A percentile compares a stretch with the other conserved stretches of the same genome.
phyloP scores from a whole-genome alignment of 768 basidiomycete species.

The Russula abietina region DNA sequence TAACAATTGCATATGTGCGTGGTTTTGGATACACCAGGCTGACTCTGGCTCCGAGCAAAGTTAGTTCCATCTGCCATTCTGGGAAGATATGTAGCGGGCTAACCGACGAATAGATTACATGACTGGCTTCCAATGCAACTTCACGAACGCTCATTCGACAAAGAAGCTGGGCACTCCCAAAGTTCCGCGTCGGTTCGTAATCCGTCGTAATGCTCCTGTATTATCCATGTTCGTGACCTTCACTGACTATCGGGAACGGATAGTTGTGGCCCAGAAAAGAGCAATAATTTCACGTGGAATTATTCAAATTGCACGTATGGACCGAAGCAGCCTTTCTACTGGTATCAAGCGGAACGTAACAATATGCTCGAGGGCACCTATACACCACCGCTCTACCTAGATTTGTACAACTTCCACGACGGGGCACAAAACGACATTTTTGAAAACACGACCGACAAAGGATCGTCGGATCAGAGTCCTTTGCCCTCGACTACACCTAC shows the following conservation, averaged over 20 bases:
- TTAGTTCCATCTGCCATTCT: slow-evolving; percentile 21
- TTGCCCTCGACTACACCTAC: neutral
- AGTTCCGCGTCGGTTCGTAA: slow-evolving; percentile 31
- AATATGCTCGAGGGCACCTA: slow-evolving; percentile 35
- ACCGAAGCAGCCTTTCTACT: slow-evolving; percentile 37
- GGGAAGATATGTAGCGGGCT: neutral
- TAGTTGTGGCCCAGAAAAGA: slow-evolving; percentile 34
- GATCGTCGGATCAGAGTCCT: neutral
- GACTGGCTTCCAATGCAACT: slow-evolving; percentile 39
- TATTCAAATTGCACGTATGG: slow-evolving; percentile 38
- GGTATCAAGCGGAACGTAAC: slow-evolving; percentile 36
- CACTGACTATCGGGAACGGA: neutral
- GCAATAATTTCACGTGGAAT: slow-evolving; percentile 21
- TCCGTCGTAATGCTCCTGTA: neutral
- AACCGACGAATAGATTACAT: slow-evolving; percentile 32
- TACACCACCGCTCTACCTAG: slow-evolving; percentile 34
- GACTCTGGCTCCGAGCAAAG: slow-evolving; percentile 36
- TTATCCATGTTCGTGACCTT: too few species aligned
- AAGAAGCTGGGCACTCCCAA: slow-evolving; percentile 32
- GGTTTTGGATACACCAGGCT: slow-evolving; percentile 37
- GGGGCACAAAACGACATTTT: slow-evolving; percentile 44
- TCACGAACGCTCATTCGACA: slow-evolving; percentile 31
- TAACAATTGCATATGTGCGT: slow-evolving; percentile 42
- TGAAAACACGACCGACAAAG: neutral
- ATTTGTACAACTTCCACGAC: slow-evolving; percentile 37